A percentile compares a stretch with the other conserved stretches of the same genome.
These are phyloP conservation scores for Apiospora hydei DNA, from an alignment of 2,329 filamentous ascomycete species.

Conservation along the genomic window DNA sequence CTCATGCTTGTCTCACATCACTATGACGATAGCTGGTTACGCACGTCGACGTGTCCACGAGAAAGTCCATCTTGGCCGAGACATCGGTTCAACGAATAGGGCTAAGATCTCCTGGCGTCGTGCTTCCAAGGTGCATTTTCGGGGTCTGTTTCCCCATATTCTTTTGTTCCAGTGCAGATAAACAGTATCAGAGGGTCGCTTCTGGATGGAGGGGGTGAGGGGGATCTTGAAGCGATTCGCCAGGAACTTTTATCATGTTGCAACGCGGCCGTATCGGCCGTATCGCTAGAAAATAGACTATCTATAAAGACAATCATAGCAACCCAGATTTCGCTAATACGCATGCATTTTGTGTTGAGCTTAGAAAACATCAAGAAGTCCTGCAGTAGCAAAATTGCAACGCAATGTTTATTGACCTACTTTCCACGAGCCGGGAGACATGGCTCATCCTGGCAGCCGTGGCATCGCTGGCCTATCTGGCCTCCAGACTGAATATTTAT, in stretches of 20 bases:
- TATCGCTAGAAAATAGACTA: background rate
- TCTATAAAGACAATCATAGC: background rate
- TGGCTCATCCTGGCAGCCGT: background rate
- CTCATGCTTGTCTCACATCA: background rate
- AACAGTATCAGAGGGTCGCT: background rate
- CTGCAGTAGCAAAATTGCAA: too few species aligned
- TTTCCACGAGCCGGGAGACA: background rate
- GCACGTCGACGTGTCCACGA: background rate
- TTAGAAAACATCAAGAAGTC: background rate
- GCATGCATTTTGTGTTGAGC: background rate
- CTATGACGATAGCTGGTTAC: background rate
- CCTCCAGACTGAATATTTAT: background rate
- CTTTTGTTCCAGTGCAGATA: background rate
- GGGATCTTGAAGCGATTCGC: background rate
- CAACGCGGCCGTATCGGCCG: background rate
- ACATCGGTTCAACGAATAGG: background rate
- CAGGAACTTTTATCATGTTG: background rate
- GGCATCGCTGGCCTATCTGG: background rate
- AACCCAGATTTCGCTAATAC: background rate
- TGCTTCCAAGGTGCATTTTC: background rate
- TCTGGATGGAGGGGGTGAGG: background rate
- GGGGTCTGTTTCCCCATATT: background rate
- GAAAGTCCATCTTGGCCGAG: background rate
- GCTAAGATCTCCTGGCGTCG: background rate
- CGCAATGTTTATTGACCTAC: background rate